phyloP scores from a whole-genome alignment of 2,329 filamentous ascomycete species.

The Colletotrichum liriopes region DNA sequence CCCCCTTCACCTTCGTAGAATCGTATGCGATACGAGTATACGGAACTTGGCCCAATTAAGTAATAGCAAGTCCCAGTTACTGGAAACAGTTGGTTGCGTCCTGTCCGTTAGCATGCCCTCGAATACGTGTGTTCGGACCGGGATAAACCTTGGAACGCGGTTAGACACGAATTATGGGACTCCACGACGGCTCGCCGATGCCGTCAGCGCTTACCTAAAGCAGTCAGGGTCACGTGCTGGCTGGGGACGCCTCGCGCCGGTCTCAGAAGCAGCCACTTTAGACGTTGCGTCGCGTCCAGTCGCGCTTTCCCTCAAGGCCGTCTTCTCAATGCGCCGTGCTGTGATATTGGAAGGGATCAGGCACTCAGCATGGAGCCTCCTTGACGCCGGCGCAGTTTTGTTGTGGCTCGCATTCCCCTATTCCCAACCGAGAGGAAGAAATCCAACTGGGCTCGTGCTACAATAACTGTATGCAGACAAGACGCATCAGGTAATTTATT shows the following conservation, averaged over 20 bases:
- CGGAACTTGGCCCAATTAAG: slow-evolving; percentile 3
- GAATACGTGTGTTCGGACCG: not conserved
- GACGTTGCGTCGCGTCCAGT: slow-evolving; percentile 29
- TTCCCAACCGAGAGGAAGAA: not conserved
- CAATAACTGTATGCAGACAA: slow-evolving; percentile 7
- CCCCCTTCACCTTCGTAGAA: not conserved
- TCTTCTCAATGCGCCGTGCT: slow-evolving; percentile 26
- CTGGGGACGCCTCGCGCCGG: not conserved
- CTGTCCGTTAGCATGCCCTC: not conserved
- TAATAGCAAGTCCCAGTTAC: not conserved
- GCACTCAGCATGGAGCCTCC: slow-evolving; percentile 39
- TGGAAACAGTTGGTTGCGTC: not conserved
- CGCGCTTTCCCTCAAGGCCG: slow-evolving; percentile 27
- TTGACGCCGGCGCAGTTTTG: slow-evolving; percentile 28
- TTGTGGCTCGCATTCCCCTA: slow-evolving; percentile 35
- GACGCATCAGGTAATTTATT: slow-evolving; percentile 18
- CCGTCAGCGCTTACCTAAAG: slow-evolving; percentile 2
- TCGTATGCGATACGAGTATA: slow-evolving; percentile 6
- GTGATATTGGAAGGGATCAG: slow-evolving; percentile 30
- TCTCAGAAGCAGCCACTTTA: slow-evolving; percentile 35
- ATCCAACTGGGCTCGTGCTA: slow-evolving; percentile 13
- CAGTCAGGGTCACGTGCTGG: slow-evolving; percentile 1
- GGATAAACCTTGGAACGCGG: slow-evolving; percentile 19
- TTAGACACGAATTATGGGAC: not conserved
- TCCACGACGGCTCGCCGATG: not conserved